Evolutionary conservation across 2,329 filamentous ascomycete genomes (phyloP), one percentile per base, ranked within the genome.

Genomic region (Huntiella decipiens): DNA sequence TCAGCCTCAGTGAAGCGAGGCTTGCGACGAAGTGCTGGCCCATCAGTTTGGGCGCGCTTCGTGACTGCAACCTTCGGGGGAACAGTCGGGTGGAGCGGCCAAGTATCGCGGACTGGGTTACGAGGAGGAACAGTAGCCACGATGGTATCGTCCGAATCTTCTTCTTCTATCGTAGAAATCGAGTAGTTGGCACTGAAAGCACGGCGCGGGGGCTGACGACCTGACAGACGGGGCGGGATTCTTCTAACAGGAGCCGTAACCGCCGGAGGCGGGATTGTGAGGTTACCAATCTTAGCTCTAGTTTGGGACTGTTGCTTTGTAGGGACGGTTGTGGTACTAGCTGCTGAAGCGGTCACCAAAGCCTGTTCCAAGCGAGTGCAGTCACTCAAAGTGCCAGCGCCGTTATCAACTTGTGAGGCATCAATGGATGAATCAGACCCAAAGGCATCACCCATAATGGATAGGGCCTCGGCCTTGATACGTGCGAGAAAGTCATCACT

Each of bases 131-230:
- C 16, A 15, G 15, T 10, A 8, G 45, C 47, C 11, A 44, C 47
- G 39, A 49, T 46, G 12, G 47, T 49, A 46, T 49, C 47, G 40
- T 49, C 47, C 7, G 47, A 49, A 44, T 45, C 35, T 41, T 49
- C 47, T 34, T 49, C 43, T 34, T 49, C 47, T 32, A 49, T 49
- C 12, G 47, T 49, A 8, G 43, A 49, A 19, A 49, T 49, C 12
- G 43, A 46, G 15, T 39, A 31, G 5, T 38, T 49, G 5, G 19
- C 44, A 22, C 43, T 49, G 13, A 38, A 46, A 12, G 43, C 38
- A 4, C 43, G 38, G 35, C 43, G 47, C 15, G 31, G 17, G 10
- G 37, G 31, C 11, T 31, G 36, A 4, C 46, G 41, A 32, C 32
- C 22, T 35, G 6, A 33, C 17, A 15, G 16, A 35, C 37, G 28